Evolutionary conservation across 148 eudicot genomes (phyloP).

Genomic region (Fagopyrum tataricum): DNA sequence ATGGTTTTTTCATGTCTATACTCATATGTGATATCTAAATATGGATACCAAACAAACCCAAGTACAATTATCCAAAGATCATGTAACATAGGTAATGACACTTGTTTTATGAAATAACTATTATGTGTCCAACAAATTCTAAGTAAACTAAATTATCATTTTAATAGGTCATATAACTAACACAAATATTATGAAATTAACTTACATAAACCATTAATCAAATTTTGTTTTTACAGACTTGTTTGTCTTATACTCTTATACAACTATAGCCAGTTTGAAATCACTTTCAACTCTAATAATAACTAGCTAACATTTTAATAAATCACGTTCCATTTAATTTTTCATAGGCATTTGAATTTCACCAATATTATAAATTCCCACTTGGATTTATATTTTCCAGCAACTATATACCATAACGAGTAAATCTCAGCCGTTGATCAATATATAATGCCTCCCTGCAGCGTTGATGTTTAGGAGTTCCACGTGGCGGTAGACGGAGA

Average conservation of each 20-base stretch:
- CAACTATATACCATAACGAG: background rate
- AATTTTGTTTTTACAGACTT: background rate
- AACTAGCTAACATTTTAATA: background rate
- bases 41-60: too few species aligned
- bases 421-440: background rate
- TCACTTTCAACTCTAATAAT: background rate
- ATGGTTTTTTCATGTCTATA: too few species aligned
- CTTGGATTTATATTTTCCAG: background rate
- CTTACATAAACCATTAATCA: background rate
- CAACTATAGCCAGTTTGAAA: background rate
- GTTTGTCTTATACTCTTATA: background rate
- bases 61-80: too few species aligned
- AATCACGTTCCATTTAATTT: background rate
- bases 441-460: background rate
- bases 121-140: too few species aligned
- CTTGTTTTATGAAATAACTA: too few species aligned
- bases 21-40: too few species aligned
- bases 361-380: background rate
- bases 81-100: too few species aligned
- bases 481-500: constrained; percentile 12
- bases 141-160: too few species aligned
- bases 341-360: background rate
- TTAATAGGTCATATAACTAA: too few species aligned
- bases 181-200: too few species aligned
- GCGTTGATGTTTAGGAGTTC: background rate